phyloP scores from a whole-genome alignment of 1,284 basidiomycete species.

The Puccinia hordei region DNA sequence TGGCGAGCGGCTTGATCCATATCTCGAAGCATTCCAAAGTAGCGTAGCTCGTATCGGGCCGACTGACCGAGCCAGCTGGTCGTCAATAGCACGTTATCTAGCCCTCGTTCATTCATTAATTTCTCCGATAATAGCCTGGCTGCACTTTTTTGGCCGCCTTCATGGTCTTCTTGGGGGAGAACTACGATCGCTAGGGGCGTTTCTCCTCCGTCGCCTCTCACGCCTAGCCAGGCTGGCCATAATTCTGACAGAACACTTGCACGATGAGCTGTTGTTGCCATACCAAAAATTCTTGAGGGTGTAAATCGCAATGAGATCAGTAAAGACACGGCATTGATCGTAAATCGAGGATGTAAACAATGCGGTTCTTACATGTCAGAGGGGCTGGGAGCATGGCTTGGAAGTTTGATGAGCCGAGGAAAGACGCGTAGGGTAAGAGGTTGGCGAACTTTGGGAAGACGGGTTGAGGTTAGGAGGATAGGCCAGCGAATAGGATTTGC shows the following conservation, averaged over 20 bases:
- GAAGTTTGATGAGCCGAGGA: constrained; percentile 17
- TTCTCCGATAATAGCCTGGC: not conserved
- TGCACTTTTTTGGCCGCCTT: not conserved
- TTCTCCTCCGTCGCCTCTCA: not conserved
- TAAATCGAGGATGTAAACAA: no score
- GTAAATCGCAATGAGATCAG: not conserved
- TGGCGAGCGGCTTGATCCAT: constrained; percentile 17
- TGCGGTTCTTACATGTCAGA: constrained; percentile 27
- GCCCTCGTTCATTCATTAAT: not conserved
- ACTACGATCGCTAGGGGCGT: constrained; percentile 10
- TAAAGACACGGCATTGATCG: not conserved
- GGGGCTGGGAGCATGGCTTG: not conserved
- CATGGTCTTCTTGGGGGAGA: not conserved
- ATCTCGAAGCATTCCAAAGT: constrained; percentile 20
- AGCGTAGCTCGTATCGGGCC: constrained; percentile 34
- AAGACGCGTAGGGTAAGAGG: constrained; percentile 13
- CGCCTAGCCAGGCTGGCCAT: constrained; percentile 28
- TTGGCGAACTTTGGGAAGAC: not conserved
- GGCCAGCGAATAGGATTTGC: constrained; percentile 2
- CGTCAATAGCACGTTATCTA: constrained; percentile 12
- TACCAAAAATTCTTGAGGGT: constrained; percentile 33
- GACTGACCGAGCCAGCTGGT: constrained; percentile 13
- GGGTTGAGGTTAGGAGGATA: not conserved
- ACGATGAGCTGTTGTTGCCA: constrained; percentile 38
- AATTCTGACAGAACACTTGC: constrained; percentile 26